A percentile compares a stretch with the other conserved stretches of the same genome.
Conservation (phyloP, 1,284 basidiomycete species). For the Moniliella sp. region DNA sequence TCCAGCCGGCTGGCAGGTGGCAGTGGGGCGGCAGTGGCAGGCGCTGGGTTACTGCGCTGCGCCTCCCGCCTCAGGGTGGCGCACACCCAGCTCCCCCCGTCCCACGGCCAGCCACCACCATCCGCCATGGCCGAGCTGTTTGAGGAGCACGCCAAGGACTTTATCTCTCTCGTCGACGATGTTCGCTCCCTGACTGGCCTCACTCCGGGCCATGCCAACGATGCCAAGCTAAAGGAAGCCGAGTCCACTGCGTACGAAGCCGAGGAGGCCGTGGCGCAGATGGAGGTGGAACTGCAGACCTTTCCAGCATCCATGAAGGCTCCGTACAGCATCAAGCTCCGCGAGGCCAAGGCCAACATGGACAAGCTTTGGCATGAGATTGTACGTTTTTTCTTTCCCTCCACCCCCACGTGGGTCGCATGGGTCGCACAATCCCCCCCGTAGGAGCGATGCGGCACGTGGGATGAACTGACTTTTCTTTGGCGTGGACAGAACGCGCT, state of each 20-base stretch:
- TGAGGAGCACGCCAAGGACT: constrained; percentile 27
- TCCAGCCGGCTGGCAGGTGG: too few species aligned
- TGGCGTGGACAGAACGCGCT: too few species aligned
- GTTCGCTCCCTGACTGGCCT: constrained; percentile 13
- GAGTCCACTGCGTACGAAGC: constrained; percentile 94
- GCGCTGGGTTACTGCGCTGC: too few species aligned
- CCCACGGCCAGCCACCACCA: too few species aligned
- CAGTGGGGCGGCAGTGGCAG: too few species aligned
- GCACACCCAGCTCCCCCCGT: too few species aligned
- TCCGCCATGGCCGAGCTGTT: constrained; percentile 29
- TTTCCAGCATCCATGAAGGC: constrained; percentile 47
- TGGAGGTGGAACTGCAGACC: constrained; percentile 95
- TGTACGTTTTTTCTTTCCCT: constrained; percentile 1
- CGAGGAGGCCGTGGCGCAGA: constrained; percentile 82
- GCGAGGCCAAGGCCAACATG: constrained; percentile 12
- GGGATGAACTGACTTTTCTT: too few species aligned
- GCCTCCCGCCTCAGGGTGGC: too few species aligned
- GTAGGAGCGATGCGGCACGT: too few species aligned
- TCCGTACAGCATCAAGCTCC: constrained; percentile 14
- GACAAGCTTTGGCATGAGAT: constrained; percentile 16
- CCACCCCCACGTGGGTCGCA: not conserved
- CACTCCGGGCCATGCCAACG: constrained; percentile 47
- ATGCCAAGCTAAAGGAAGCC: constrained; percentile 57
- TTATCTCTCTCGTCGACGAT: constrained; percentile 16
- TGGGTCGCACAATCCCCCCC: not conserved